Evolutionary conservation across 495 filamentous ascomycete genomes (phyloP).

Genomic region (Penicillium herquei): DNA sequence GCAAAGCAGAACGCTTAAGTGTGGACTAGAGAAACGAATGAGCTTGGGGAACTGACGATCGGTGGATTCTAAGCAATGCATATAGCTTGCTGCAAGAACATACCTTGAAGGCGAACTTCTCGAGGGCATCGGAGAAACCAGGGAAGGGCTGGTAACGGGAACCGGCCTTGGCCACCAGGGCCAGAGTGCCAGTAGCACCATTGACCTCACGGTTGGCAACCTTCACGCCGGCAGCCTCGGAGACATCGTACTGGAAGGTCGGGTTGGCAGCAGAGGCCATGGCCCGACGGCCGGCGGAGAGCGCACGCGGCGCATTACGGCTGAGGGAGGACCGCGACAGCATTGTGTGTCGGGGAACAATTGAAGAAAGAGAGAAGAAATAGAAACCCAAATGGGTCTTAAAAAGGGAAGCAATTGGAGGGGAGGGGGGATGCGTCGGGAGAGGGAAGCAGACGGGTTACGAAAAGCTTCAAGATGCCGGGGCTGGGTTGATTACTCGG

Average conservation of each 20-base stretch:
- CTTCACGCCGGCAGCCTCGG: constrained; percentile 84
- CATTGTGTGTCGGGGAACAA: constrained; percentile 61
- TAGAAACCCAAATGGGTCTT: constrained; percentile 35
- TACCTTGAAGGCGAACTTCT: constrained; percentile 96
- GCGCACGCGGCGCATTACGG: constrained; percentile 73
- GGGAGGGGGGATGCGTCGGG: constrained; percentile 27
- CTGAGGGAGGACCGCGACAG: constrained; percentile 77
- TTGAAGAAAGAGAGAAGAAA: constrained; percentile 27
- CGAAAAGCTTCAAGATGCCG: constrained; percentile 53
- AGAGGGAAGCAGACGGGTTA: constrained; percentile 37
- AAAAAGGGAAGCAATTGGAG: constrained; percentile 42
- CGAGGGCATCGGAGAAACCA: constrained; percentile 83
- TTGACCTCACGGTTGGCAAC: constrained; percentile 82
- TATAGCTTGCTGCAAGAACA: constrained; percentile 28
- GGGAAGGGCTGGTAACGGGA: constrained; percentile 87
- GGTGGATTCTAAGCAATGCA: constrained; percentile 19
- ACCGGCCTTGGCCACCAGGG: constrained; percentile 88
- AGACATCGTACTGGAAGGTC: constrained; percentile 82
- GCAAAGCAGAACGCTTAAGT: constrained; percentile 76
- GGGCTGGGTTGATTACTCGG: constrained; percentile 40
- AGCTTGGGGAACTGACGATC: constrained; percentile 5
- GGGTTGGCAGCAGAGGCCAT: constrained; percentile 80
- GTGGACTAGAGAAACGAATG: constrained; percentile 62
- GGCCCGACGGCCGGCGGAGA: constrained; percentile 60
- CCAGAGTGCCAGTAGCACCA: constrained; percentile 85